Evolutionary conservation across 169 alveolate genomes (phyloP).

Genomic region (Plasmodium coatneyi): DNA sequence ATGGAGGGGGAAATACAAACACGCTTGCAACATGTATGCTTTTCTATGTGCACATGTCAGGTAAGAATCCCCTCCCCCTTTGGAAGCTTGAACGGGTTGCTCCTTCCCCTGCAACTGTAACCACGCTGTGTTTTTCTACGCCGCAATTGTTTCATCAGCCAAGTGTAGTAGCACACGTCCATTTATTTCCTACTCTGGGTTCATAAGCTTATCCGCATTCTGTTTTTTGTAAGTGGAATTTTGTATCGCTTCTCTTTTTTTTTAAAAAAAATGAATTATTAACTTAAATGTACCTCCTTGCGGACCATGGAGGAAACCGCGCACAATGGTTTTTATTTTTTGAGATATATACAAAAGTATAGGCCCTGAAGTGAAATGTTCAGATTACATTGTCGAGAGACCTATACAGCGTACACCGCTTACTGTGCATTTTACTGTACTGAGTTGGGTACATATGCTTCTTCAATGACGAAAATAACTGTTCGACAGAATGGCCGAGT

Average conservation of each 20-base stretch:
- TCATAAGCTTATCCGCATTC: not conserved
- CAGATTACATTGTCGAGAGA: not conserved
- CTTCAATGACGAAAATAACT: not conserved
- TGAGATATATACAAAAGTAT: not conserved
- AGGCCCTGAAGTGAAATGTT: not conserved
- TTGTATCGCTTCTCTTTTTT: not conserved
- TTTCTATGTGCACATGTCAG: not conserved
- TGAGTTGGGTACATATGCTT: not conserved
- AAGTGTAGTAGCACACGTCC: not conserved
- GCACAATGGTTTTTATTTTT: no score
- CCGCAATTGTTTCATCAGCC: not conserved
- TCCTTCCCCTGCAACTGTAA: not conserved
- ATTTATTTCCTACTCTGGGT: not conserved
- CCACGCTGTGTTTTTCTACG: not conserved
- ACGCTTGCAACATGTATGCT: not conserved
- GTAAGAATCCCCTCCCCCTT: not conserved
- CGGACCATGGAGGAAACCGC: not conserved
- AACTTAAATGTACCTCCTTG: not conserved
- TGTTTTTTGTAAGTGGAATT: not conserved
- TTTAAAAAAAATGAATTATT: not conserved
- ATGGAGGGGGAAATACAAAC: not conserved
- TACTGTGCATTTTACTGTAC: not conserved
- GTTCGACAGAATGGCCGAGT: slow-evolving; percentile 77
- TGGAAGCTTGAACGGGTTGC: not conserved
- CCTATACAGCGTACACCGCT: not conserved